phyloP scores from a whole-genome alignment of 768 basidiomycete genomes.

The Candolleomyces efflorescens region DNA sequence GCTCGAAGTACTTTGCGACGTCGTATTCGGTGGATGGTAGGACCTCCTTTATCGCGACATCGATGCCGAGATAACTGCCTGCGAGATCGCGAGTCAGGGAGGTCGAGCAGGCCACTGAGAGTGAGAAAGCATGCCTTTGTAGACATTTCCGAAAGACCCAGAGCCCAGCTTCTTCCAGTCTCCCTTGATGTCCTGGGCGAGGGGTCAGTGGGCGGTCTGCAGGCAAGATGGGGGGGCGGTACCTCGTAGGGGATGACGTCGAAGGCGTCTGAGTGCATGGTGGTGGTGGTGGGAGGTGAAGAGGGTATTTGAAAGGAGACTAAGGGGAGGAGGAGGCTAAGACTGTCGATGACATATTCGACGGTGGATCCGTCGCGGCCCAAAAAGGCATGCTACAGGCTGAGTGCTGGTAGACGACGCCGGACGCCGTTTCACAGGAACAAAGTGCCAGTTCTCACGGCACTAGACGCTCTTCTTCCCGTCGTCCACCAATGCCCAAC shows the following conservation, averaged over 20 bases:
- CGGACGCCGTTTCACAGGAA: not conserved
- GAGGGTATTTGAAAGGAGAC: not conserved
- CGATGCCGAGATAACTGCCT: constrained; percentile 92
- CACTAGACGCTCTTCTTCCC: not conserved
- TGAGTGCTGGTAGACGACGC: not conserved
- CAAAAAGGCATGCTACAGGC: constrained; percentile 4
- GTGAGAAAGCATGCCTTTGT: constrained; percentile 52
- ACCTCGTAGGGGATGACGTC: constrained; percentile 88
- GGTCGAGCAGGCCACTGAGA: not conserved
- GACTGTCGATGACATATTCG: not conserved
- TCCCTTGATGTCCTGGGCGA: constrained; percentile 75
- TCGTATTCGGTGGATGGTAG: constrained; percentile 89
- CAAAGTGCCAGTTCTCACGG: not conserved
- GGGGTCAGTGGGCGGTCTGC: constrained; percentile 7
- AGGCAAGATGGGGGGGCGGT: constrained; percentile 16
- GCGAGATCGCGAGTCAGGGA: constrained; percentile 4
- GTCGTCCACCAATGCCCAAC: constrained; percentile 1
- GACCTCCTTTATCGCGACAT: constrained; percentile 96
- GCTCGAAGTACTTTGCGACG: constrained; percentile 94
- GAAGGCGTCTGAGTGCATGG: constrained; percentile 62
- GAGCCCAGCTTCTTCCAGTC: constrained; percentile 87
- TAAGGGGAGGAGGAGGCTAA: not conserved
- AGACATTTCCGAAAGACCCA: constrained; percentile 93
- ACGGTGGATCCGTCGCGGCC: not conserved
- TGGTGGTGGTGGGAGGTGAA: constrained; percentile 3